Conservation (phyloP, 2,329 filamentous ascomycete species). For the Curvularia sp. region DNA sequence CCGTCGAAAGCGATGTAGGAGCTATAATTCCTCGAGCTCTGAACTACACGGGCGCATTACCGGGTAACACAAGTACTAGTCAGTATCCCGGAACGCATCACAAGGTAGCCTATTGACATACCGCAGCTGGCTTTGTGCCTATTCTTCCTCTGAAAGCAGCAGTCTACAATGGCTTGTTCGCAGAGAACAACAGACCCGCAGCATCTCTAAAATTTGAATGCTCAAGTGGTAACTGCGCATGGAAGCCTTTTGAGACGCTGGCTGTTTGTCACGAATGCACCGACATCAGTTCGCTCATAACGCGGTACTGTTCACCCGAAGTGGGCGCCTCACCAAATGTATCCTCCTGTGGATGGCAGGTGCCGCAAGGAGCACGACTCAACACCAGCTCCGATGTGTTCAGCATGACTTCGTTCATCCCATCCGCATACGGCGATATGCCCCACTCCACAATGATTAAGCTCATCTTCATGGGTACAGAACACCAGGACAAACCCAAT, state of each 20-base stretch:
- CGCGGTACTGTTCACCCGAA: slow-evolving; percentile 21
- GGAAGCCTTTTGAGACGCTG: slow-evolving; percentile 21
- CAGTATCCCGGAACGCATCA: background rate
- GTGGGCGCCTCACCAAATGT: slow-evolving; percentile 14
- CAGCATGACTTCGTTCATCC: slow-evolving; percentile 28
- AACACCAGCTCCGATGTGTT: slow-evolving; percentile 27
- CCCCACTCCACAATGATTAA: slow-evolving; percentile 23
- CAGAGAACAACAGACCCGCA: slow-evolving; percentile 23
- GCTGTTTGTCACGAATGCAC: slow-evolving; percentile 23
- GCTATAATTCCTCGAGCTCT: slow-evolving; percentile 20
- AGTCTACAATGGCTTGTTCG: slow-evolving; percentile 24
- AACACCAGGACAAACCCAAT: slow-evolving; percentile 16
- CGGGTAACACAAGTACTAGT: slow-evolving; percentile 22
- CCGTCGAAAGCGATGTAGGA: slow-evolving; percentile 20
- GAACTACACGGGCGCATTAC: slow-evolving; percentile 19
- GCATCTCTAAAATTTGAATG: slow-evolving; percentile 23
- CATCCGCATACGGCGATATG: slow-evolving; percentile 25
- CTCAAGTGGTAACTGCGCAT: slow-evolving; percentile 21
- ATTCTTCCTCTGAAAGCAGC: slow-evolving; percentile 24
- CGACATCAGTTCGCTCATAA: slow-evolving; percentile 21
- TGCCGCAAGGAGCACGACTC: slow-evolving; percentile 20
- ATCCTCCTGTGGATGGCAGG: slow-evolving; percentile 22
- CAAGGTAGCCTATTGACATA: background rate
- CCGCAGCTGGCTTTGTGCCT: slow-evolving; percentile 22
- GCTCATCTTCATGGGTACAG: slow-evolving; percentile 25